phyloP scores from a whole-genome alignment of 352 stramenopile species.

The Pythium oligandrum region DNA sequence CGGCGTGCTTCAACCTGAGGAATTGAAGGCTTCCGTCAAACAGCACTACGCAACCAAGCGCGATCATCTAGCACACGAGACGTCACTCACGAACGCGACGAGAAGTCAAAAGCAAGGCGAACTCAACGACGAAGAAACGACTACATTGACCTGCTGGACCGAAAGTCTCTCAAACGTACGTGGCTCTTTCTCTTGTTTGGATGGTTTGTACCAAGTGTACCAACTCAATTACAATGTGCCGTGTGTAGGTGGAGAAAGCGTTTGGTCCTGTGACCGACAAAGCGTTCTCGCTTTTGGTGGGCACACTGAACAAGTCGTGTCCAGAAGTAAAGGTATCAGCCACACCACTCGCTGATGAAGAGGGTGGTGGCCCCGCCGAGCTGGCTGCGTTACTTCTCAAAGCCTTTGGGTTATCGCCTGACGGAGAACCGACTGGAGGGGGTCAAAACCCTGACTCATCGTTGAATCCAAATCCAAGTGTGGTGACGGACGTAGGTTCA shows the following conservation, averaged over 20 bases:
- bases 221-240: background rate
- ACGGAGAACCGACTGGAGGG: too few relatives aligned
- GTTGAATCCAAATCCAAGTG: too few relatives aligned
- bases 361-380: too few relatives aligned
- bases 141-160: background rate
- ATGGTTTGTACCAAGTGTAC: background rate
- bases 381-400: too few relatives aligned
- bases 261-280: too few relatives aligned
- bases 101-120: background rate
- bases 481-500: too few relatives aligned
- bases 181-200: background rate
- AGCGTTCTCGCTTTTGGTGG: too few relatives aligned
- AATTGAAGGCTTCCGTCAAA: background rate
- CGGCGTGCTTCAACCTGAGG: constrained; percentile 10
- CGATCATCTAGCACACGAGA: background rate
- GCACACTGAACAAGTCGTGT: too few relatives aligned
- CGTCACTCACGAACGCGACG: background rate
- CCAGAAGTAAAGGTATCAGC: too few relatives aligned
- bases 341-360: too few relatives aligned
- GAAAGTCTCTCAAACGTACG: background rate
- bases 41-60: background rate
- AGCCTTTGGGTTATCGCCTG: too few relatives aligned
- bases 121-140: background rate
- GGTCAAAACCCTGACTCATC: too few relatives aligned
- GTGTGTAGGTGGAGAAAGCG: background rate